Conservation (phyloP, 371 early-diverging fungal species). For the Phascolomyces articulosus region DNA sequence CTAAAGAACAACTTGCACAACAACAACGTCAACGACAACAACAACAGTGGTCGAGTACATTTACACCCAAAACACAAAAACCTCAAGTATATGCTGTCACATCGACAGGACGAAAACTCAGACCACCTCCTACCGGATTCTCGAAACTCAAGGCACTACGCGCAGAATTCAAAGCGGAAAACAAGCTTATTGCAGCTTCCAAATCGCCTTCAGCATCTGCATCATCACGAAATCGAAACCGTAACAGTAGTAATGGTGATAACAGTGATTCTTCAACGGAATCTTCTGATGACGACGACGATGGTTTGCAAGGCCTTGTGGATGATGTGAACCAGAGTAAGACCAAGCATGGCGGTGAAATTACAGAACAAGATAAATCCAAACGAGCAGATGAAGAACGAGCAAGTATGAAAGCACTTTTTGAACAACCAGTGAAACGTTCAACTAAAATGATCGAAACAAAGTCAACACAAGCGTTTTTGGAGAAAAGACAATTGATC, state of each 20-base stretch:
- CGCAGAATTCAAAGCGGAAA: constrained; percentile 39
- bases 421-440: constrained; percentile 29
- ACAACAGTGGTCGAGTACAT: neutral
- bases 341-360: constrained; percentile 15
- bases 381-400: constrained; percentile 21
- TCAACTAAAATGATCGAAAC: constrained; percentile 41
- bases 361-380: no score
- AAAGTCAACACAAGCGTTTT: constrained; percentile 16
- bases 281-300: constrained; percentile 31
- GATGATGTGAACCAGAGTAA: constrained; percentile 22
- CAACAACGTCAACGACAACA: constrained; percentile 7
- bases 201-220: constrained; percentile 42
- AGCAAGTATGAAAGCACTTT: constrained; percentile 39
- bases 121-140: constrained; percentile 47
- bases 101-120: constrained; percentile 39
- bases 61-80: constrained; percentile 9
- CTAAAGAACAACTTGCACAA: neutral
- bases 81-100: constrained; percentile 44
- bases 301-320: constrained; percentile 24
- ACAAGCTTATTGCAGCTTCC: constrained; percentile 32
- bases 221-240: neutral
- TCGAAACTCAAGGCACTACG: constrained; percentile 37
- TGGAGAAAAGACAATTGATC: constrained; percentile 22
- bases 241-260: neutral
- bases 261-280: constrained; percentile 26